phyloP scores from a whole-genome alignment of 2,329 filamentous ascomycete species.

The Hirsutella minnesotensis region DNA sequence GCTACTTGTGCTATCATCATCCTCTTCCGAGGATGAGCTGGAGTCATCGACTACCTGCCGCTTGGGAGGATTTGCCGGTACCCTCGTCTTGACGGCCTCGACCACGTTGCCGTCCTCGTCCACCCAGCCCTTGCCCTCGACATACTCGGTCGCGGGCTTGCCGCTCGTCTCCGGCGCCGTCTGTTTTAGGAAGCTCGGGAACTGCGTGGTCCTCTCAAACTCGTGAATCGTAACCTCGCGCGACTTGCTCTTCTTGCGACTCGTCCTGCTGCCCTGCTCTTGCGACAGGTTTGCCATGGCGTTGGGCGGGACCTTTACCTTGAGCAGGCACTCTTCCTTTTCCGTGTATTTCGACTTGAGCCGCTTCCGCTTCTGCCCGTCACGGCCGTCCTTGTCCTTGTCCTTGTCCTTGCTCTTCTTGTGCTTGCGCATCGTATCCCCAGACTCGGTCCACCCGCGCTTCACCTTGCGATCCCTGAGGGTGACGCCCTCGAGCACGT shows the following conservation, averaged over 20 bases:
- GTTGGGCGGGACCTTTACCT: conserved; percentile 54
- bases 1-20: conserved; percentile 26
- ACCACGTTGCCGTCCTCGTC: conserved; percentile 67
- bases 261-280: conserved; percentile 37
- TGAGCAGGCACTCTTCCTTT: conserved; percentile 72
- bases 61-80: conserved; percentile 8
- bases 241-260: conserved; percentile 32
- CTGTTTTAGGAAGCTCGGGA: conserved; percentile 68
- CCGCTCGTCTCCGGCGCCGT: conserved; percentile 15
- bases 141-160: conserved; percentile 44
- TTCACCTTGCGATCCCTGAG: conserved; percentile 71
- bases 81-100: conserved; percentile 39
- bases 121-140: conserved; percentile 83
- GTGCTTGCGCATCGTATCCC: conserved; percentile 33
- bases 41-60: conserved; percentile 11
- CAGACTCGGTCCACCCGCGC: conserved; percentile 74
- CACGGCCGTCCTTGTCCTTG: conserved; percentile 32
- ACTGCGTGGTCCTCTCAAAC: conserved; percentile 74
- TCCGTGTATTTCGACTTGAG: conserved; percentile 71
- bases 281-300: conserved; percentile 29
- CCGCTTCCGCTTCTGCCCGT: conserved; percentile 44
- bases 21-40: conserved; percentile 10
- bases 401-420: conserved; percentile 35
- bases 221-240: conserved; percentile 68
- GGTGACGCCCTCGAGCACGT: conserved; percentile 53